Conservation (phyloP, 2,329 filamentous ascomycete genomes). For the Botrytis porri region DNA sequence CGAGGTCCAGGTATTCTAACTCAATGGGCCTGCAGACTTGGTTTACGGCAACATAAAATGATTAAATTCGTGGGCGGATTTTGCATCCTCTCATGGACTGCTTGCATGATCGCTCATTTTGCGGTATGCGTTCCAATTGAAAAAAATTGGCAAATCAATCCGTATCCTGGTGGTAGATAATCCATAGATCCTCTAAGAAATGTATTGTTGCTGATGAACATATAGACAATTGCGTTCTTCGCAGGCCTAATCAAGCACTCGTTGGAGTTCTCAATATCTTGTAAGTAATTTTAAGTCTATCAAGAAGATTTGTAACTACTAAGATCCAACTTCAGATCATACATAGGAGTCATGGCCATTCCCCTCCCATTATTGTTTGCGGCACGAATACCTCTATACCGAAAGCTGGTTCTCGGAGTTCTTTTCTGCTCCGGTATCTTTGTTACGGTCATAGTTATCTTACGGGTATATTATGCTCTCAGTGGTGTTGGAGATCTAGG, state of each 20-base stretch:
- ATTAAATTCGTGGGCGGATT: neutral
- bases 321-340: neutral
- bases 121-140: neutral
- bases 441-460: neutral
- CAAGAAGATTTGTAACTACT: neutral
- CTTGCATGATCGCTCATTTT: neutral
- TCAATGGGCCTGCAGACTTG: neutral
- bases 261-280: constrained; percentile 8
- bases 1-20: neutral
- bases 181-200: too few species aligned
- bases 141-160: neutral
- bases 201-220: neutral
- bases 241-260: neutral
- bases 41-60: neutral
- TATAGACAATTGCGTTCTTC: neutral
- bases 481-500: neutral
- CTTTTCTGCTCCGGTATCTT: constrained; percentile 2
- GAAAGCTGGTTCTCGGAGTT: neutral
- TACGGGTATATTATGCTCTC: neutral
- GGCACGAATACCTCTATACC: neutral
- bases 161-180: neutral
- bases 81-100: neutral
- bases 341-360: constrained; percentile 4
- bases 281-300: neutral
- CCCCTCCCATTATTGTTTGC: neutral